phyloP scores from a whole-genome alignment of 2,329 filamentous ascomycete genomes.

The Trichophyton rubrum region DNA sequence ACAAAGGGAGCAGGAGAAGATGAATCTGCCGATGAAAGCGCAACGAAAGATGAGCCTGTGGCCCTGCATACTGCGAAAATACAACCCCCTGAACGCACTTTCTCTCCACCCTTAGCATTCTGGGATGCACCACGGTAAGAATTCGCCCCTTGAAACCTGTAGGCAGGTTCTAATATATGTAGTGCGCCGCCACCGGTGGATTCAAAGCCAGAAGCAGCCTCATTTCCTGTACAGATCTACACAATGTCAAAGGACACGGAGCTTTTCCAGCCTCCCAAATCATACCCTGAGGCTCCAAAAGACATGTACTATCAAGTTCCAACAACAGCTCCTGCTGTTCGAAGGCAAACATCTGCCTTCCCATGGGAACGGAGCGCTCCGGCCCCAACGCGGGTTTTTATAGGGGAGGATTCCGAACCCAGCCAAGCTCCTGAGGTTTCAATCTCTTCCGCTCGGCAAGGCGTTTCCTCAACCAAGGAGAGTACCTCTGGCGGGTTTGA shows the following conservation, averaged over 20 bases:
- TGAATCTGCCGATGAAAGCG: not conserved
- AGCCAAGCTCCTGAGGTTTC: not conserved
- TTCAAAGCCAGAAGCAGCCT: constrained; percentile 71
- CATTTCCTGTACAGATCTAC: constrained; percentile 69
- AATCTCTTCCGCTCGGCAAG: not conserved
- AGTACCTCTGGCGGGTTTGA: not conserved
- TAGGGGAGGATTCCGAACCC: constrained; percentile 19
- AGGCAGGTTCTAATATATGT: constrained; percentile 10
- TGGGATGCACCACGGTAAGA: constrained; percentile 52
- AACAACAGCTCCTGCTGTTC: constrained; percentile 41
- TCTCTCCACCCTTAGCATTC: constrained; percentile 46
- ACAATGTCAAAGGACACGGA: constrained; percentile 65
- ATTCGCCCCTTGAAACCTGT: not conserved
- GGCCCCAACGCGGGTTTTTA: constrained; percentile 42
- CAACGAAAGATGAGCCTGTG: not conserved
- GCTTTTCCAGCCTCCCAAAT: constrained; percentile 62
- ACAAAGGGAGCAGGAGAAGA: not conserved
- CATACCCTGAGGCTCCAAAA: constrained; percentile 71
- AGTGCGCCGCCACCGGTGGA: constrained; percentile 50
- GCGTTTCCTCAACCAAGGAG: not conserved
- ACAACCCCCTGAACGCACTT: constrained; percentile 29
- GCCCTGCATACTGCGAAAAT: not conserved
- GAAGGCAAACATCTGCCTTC: constrained; percentile 60
- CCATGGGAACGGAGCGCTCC: constrained; percentile 71
- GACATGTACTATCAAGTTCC: constrained; percentile 85